Percentiles rank a stretch among this genome's conserved stretches.
phyloP scores from a whole-genome alignment of 1,284 basidiomycete species.

The Ustilago trichophora region DNA sequence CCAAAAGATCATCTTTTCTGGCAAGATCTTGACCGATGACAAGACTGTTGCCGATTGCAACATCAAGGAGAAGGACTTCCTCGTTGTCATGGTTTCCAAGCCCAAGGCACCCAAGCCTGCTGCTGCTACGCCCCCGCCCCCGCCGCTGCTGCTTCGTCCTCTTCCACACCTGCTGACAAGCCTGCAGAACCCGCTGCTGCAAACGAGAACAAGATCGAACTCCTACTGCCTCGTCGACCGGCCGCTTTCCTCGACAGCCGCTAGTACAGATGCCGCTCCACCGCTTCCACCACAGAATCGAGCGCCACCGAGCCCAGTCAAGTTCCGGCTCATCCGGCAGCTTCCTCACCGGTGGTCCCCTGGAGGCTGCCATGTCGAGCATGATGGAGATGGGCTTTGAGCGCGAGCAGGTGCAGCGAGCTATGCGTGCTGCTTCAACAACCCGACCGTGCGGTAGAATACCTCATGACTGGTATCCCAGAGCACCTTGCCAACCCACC shows the following conservation, averaged over 20 bases:
- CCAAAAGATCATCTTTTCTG: constrained; percentile 97
- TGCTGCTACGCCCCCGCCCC: too few relatives aligned
- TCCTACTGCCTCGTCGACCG: constrained; percentile 20
- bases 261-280: neutral
- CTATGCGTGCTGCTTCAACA: constrained; percentile 96
- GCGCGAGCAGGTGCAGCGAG: constrained; percentile 81
- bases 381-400: constrained; percentile 91
- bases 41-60: constrained; percentile 87
- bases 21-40: constrained; percentile 89
- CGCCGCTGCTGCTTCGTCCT: constrained; percentile 25
- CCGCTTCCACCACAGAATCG: constrained; percentile 9
- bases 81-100: constrained; percentile 95
- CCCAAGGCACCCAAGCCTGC: constrained; percentile 55
- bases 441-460: constrained; percentile 97
- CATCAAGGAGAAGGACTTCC: constrained; percentile 98
- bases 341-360: constrained; percentile 52
- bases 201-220: constrained; percentile 12
- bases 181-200: constrained; percentile 65
- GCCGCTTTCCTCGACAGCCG: constrained; percentile 1
- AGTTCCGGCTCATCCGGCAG: constrained; percentile 17
- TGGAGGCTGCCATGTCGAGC: constrained; percentile 60
- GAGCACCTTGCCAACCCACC: constrained; percentile 56
- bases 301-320: too few relatives aligned
- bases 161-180: constrained; percentile 17
- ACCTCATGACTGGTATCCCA: constrained; percentile 79